phyloP scores from a whole-genome alignment of 1,284 basidiomycete species.

The Golubevia sp. region DNA sequence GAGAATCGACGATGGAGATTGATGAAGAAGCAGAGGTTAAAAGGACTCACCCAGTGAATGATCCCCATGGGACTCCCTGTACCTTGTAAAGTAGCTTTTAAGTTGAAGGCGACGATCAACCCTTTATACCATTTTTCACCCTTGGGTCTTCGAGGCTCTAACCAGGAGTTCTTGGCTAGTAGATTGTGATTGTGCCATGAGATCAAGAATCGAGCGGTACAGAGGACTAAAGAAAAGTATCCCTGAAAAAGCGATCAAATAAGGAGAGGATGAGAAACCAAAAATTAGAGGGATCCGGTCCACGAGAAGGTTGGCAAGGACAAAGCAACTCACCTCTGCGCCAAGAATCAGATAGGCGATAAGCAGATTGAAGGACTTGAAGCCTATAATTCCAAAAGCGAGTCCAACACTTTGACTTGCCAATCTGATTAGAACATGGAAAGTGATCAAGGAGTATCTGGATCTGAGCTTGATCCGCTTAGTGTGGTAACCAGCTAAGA shows the following conservation, averaged over 20 bases:
- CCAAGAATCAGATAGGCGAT: slow-evolving; percentile 33
- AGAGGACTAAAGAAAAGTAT: slow-evolving; percentile 36
- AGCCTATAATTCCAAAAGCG: slow-evolving; percentile 22
- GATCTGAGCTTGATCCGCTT: slow-evolving; percentile 13
- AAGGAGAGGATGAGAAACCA: neutral
- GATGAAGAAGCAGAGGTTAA: neutral
- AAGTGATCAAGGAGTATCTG: slow-evolving; percentile 20
- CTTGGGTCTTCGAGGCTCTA: slow-evolving; percentile 9
- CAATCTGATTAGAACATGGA: slow-evolving; percentile 27
- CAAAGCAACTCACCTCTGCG: slow-evolving; percentile 11
- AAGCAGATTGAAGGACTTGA: slow-evolving; percentile 13
- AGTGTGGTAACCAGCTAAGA: slow-evolving; percentile 2
- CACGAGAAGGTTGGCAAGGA: neutral
- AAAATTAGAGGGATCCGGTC: too few species aligned
- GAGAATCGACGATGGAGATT: neutral
- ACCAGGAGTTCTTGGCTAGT: slow-evolving; percentile 18
- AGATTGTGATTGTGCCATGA: slow-evolving; percentile 26
- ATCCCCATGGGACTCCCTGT: neutral
- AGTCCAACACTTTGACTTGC: slow-evolving; percentile 25
- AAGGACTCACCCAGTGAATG: neutral
- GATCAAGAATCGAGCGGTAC: slow-evolving; percentile 27
- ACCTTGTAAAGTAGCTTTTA: too few species aligned
- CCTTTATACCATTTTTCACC: neutral
- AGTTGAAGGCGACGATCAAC: neutral
- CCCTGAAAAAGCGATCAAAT: slow-evolving; percentile 9